These are phyloP conservation scores for Phytophthora cactorum DNA, from an alignment of 352 stramenopile genomes.

Conservation along the genomic window DNA sequence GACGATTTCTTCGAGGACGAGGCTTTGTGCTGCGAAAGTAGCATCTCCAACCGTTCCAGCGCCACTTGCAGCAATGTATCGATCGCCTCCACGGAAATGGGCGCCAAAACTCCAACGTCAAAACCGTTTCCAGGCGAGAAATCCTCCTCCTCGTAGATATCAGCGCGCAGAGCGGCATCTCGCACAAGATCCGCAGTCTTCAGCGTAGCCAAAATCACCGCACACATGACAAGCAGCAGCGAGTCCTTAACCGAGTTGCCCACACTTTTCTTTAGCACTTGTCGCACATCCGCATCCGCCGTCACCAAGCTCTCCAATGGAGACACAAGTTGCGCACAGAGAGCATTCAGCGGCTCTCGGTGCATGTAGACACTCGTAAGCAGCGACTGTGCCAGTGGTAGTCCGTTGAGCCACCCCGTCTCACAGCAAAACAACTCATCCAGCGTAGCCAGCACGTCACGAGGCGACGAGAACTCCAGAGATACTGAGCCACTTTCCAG, in stretches of 20 bases:
- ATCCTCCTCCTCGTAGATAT: conserved; percentile 98
- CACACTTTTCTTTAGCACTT: conserved; percentile 41
- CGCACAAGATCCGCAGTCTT: conserved; percentile 84
- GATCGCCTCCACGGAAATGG: conserved; percentile 45
- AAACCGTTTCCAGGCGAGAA: conserved; percentile 84
- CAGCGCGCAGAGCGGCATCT: conserved; percentile 86
- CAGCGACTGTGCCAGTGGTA: conserved; percentile 88
- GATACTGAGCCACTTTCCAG: conserved; percentile 46
- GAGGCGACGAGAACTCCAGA: conserved; percentile 69
- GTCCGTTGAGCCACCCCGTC: conserved; percentile 83
- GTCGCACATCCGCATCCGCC: conserved; percentile 30
- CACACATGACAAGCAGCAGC: conserved; percentile 77
- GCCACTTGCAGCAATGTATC: conserved; percentile 47
- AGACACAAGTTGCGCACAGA: conserved; percentile 57
- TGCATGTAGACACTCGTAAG: conserved; percentile 92
- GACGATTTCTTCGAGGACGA: conserved; percentile 56
- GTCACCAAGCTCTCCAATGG: conserved; percentile 36
- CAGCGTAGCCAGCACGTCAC: conserved; percentile 77
- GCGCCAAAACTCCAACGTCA: conserved; percentile 58
- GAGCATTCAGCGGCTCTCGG: conserved; percentile 68
- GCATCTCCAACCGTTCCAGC: conserved; percentile 51
- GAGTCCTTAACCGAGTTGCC: conserved; percentile 50
- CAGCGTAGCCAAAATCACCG: conserved; percentile 68
- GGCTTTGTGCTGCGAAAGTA: conserved; percentile 51
- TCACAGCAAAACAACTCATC: conserved; percentile 81